Evolutionary conservation across 345 rosid genomes (phyloP), one percentile per base, ranked within the genome.

Genomic region (Carallia pectinifolia): DNA sequence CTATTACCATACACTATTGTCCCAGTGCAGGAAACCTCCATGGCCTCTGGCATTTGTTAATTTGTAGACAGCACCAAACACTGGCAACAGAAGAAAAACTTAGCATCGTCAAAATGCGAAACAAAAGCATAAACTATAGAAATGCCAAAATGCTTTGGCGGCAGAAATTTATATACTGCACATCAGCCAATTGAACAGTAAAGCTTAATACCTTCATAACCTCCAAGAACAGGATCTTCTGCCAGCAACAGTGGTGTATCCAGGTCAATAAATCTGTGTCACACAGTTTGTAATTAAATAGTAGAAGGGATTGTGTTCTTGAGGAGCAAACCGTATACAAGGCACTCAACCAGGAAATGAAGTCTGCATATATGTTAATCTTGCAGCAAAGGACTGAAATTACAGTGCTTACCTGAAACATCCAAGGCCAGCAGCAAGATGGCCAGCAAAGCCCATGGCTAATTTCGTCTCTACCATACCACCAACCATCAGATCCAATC

Each of bases 381-480:
- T 61, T 77, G 31, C 30, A 37, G 56, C 70, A 58, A 69, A 54
- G 44, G 73, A 67, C 33, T 27, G 13, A 67, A 37, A 5, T 65
- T 50, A 66, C 6, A 33, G 10, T 54, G 61, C 82, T 82, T 76
- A 87, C 97, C 83, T 89, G 85, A 95, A 95, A 81, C 87, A 86
- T 3, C 97, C 97, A 61, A 87, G 69, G 59, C 99, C 97, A 48
- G 97, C 97, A 68, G 98, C 90, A 71, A 94, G 91, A 78, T 91
- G 96, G 53, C 96, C 93, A 2, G 96, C 91, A 78, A 94, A 91
- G 52, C 96, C 99, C 97, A 94, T 94, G 39, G 93, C 97, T 59
- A 95, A 71, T 76, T 95, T 85, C 33, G 97, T 95, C 82, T 95
- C 99, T 65, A 91, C 97, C 99, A 95, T 89, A 67, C 97, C 99